Conservation (phyloP, 108 stramenopile genomes). For the Stephanodiscus minutulus region DNA sequence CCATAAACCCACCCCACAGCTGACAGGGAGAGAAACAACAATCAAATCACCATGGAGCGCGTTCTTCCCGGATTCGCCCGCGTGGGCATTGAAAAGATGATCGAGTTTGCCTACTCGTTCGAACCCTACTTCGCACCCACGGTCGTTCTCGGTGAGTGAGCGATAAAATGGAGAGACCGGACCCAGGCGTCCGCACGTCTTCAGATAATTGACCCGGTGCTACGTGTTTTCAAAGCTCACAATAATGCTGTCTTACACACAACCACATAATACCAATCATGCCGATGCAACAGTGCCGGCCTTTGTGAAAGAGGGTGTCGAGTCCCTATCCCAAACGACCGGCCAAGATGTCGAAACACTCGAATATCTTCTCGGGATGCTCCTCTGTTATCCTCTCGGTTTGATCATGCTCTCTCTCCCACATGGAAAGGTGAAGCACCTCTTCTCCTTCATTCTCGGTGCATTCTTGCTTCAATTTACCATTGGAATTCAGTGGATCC, state of each 20-base stretch:
- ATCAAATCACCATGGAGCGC: constrained; percentile 48
- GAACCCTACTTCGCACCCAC: constrained; percentile 72
- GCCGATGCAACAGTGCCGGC: constrained; percentile 64
- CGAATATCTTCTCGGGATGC: constrained; percentile 83
- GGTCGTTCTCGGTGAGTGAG: constrained; percentile 80
- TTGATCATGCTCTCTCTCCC: constrained; percentile 85
- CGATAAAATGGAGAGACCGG: neutral
- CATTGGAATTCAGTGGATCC: constrained; percentile 94
- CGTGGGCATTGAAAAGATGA: constrained; percentile 52
- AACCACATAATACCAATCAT: neutral
- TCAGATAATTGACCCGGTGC: neutral
- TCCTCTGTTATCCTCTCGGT: constrained; percentile 89
- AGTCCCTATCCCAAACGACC: constrained; percentile 64
- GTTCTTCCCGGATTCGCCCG: constrained; percentile 43
- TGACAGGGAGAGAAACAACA: neutral
- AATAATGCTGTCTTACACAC: neutral
- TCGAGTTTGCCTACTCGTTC: constrained; percentile 76
- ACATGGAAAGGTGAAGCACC: constrained; percentile 78
- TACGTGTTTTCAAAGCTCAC: neutral
- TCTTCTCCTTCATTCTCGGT: constrained; percentile 89
- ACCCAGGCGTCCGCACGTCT: neutral
- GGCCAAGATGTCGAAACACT: constrained; percentile 89
- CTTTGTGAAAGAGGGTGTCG: constrained; percentile 63
- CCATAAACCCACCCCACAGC: too few species aligned
- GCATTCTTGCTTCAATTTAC: constrained; percentile 91